A percentile compares a stretch with the other conserved stretches of the same genome.
Conservation (phyloP, 164 flowering plant species). For the Annona cherimola region DNA sequence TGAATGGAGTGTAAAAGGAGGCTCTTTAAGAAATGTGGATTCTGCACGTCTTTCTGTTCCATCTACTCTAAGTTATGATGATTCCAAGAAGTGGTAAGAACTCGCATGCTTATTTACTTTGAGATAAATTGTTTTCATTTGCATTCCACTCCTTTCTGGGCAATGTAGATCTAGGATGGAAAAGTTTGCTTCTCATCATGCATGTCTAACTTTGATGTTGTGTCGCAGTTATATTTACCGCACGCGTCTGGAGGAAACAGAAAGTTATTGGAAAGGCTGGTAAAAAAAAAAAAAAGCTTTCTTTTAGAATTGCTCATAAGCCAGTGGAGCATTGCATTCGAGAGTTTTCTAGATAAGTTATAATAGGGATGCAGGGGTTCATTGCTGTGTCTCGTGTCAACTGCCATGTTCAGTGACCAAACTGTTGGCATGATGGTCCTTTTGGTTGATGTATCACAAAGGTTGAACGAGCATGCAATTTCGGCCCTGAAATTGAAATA, state of each 20-base stretch:
- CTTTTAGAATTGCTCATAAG: neutral
- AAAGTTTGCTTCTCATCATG: neutral
- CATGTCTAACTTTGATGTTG: constrained; percentile 23
- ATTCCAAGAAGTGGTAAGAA: constrained; percentile 75
- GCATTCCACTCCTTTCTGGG: neutral
- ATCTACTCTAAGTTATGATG: constrained; percentile 73
- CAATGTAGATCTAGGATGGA: neutral
- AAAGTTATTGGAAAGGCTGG: constrained; percentile 96
- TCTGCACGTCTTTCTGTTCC: constrained; percentile 95
- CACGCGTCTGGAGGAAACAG: constrained; percentile 76
- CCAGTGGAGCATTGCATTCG: neutral
- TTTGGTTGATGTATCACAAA: too few relatives aligned
- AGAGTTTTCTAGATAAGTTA: neutral
- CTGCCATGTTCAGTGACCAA: neutral
- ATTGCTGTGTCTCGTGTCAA: neutral
- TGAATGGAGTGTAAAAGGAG: constrained; percentile 96
- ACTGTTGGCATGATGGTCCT: too few relatives aligned
- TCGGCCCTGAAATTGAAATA: neutral
- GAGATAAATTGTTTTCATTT: neutral
- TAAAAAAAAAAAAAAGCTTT: constrained; percentile 19
- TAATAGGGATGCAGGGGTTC: neutral
- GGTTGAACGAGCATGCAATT: neutral
- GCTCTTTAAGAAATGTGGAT: constrained; percentile 77
- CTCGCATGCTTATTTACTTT: neutral
- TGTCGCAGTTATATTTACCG: constrained; percentile 71